Evolutionary conservation across 805 yeast genomes (phyloP).

Genomic region (Candida wancherniae): DNA sequence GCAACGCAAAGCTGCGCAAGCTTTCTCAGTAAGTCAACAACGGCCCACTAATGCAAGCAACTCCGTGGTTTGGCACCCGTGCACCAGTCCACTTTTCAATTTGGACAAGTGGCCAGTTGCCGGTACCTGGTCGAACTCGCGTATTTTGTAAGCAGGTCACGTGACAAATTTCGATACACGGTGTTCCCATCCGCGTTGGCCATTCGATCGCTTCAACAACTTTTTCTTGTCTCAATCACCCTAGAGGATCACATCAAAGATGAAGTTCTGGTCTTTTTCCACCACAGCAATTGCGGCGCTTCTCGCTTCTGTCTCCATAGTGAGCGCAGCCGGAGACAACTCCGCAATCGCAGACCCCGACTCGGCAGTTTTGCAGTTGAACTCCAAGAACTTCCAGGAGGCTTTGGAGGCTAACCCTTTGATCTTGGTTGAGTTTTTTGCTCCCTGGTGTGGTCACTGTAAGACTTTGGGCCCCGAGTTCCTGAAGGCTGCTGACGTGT

Average conservation of each 20-base stretch:
- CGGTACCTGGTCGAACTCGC: no score
- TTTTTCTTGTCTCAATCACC: no score
- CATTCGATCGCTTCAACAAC: no score
- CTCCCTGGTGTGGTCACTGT: conserved; percentile 99
- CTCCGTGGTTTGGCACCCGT: no score
- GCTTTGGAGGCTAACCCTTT: conserved; percentile 70
- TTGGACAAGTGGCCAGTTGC: no score
- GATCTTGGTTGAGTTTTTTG: conserved; percentile 82
- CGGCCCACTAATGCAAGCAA: no score
- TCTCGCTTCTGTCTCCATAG: conserved; percentile 31
- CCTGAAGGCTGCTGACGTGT: conserved; percentile 61
- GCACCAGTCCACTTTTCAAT: no score
- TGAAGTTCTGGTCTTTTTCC: conserved; percentile 42
- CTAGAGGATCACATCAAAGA: conserved; percentile 12
- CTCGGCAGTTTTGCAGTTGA: conserved; percentile 81
- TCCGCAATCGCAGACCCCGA: conserved; percentile 74
- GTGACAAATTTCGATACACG: conserved; percentile 1
- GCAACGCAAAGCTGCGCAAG: no score
- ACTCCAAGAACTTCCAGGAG: conserved; percentile 56
- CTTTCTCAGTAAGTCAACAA: no score
- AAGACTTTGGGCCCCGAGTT: conserved; percentile 81
- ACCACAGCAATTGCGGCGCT: conserved; percentile 32
- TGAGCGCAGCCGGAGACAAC: conserved; percentile 40
- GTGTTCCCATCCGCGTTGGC: no score
- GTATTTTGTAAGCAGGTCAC: not conserved